Evolutionary conservation across 2,329 filamentous ascomycete species (phyloP).

Genomic region (Apiospora saccharicola): DNA sequence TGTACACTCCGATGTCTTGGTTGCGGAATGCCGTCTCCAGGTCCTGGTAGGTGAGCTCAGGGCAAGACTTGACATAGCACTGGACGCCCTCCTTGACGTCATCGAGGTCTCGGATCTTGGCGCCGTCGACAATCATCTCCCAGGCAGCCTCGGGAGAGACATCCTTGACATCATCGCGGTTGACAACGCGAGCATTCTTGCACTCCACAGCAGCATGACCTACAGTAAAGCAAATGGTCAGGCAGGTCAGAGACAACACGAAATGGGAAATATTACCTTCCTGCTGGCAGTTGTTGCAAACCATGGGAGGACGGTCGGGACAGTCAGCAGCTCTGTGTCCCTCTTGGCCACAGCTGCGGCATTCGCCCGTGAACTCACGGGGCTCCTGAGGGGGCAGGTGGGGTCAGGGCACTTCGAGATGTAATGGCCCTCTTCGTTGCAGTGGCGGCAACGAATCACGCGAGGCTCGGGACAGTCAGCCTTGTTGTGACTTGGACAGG

Average conservation of each 20-base stretch:
- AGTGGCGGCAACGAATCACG: constrained; percentile 54
- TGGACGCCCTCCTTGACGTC: constrained; percentile 66
- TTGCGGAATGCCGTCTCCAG: constrained; percentile 68
- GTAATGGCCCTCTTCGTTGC: constrained; percentile 58
- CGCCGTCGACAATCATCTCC: constrained; percentile 60
- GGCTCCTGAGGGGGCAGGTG: constrained; percentile 34
- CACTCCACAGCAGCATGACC: constrained; percentile 66
- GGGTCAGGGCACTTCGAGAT: constrained; percentile 37
- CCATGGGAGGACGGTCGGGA: constrained; percentile 61
- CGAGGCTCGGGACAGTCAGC: constrained; percentile 65
- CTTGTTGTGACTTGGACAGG: constrained; percentile 63
- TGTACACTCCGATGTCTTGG: constrained; percentile 60
- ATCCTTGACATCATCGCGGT: constrained; percentile 58
- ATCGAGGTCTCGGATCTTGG: constrained; percentile 63
- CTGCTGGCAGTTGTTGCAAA: constrained; percentile 68
- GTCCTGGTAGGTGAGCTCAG: constrained; percentile 63
- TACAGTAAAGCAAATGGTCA: constrained; percentile 37
- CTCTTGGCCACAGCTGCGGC: constrained; percentile 56
- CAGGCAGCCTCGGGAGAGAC: constrained; percentile 64
- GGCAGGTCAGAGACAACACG: not conserved
- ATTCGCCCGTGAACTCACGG: constrained; percentile 53
- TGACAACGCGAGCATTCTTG: constrained; percentile 65
- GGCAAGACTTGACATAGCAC: constrained; percentile 68
- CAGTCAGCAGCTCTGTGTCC: constrained; percentile 70
- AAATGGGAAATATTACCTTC: constrained; percentile 54